Conservation (phyloP, 257 asterid genomes). For the Salvia hispanica region DNA sequence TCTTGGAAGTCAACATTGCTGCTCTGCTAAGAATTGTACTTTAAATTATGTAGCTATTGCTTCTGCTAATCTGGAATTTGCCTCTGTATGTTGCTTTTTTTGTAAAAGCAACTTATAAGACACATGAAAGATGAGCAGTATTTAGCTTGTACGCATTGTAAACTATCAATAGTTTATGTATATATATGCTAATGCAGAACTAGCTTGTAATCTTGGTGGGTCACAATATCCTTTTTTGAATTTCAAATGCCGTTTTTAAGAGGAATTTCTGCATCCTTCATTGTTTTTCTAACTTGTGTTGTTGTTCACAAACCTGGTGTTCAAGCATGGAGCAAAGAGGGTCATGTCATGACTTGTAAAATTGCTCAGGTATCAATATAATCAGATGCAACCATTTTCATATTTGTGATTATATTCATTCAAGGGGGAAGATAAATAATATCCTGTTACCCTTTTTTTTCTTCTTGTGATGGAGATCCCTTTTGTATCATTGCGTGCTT, state of each 20-base stretch:
- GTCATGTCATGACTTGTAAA: slow-evolving; percentile 82
- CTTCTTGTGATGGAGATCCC: neutral
- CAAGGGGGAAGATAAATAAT: neutral
- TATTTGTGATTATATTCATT: neutral
- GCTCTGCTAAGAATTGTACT: slow-evolving; percentile 20
- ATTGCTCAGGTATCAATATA: slow-evolving; percentile 71
- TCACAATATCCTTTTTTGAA: slow-evolving; percentile 5
- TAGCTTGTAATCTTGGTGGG: slow-evolving; percentile 26
- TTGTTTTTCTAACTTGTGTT: slow-evolving; percentile 36
- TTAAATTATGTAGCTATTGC: slow-evolving; percentile 8
- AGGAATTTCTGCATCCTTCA: slow-evolving; percentile 26
- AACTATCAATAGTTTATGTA: slow-evolving; percentile 23
- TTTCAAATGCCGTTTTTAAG: slow-evolving; percentile 31
- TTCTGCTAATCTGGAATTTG: slow-evolving; percentile 25
- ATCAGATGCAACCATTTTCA: neutral
- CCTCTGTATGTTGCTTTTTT: slow-evolving; percentile 42
- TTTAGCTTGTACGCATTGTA: slow-evolving; percentile 59
- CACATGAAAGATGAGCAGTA: slow-evolving; percentile 30
- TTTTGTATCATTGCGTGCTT: neutral
- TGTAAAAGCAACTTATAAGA: slow-evolving; percentile 32
- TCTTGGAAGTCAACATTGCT: slow-evolving; percentile 40
- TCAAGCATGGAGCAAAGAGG: slow-evolving; percentile 93
- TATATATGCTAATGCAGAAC: slow-evolving; percentile 27
- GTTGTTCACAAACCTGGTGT: slow-evolving; percentile 42
- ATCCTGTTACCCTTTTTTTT: too few relatives aligned